Conservation (phyloP, 2,329 filamentous ascomycete species). For the Pochonia chlamydosporia region DNA sequence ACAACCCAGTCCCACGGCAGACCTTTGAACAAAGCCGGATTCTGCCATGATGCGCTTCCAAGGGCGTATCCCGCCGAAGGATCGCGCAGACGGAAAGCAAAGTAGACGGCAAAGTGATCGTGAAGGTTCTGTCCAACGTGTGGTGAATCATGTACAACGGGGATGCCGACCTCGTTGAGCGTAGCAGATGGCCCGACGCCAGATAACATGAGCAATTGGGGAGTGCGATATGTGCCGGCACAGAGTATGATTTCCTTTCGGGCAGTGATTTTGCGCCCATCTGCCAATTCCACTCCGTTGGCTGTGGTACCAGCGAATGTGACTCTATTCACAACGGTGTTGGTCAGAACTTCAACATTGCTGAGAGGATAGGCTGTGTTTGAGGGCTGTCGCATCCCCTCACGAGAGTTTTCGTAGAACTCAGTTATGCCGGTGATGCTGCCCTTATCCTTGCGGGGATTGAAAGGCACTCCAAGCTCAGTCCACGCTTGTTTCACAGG, state of each 20-base stretch:
- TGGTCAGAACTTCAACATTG: background rate
- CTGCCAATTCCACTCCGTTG: background rate
- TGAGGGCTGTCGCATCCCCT: background rate
- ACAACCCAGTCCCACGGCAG: conserved; percentile 1
- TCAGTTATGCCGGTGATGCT: background rate
- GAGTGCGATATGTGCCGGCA: conserved; percentile 46
- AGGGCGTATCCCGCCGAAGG: background rate
- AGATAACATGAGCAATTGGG: conserved; percentile 47
- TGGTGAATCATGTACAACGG: conserved; percentile 6
- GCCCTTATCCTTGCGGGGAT: background rate
- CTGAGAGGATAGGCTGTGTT: background rate
- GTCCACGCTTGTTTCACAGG: background rate
- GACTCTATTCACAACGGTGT: background rate
- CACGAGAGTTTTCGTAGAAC: background rate
- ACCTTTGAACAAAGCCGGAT: background rate
- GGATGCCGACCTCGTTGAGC: background rate
- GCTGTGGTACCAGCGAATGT: background rate
- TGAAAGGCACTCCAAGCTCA: background rate
- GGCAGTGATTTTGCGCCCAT: background rate
- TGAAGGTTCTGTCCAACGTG: conserved; percentile 13
- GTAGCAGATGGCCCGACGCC: conserved; percentile 40
- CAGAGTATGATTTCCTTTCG: conserved; percentile 45
- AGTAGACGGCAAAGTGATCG: conserved; percentile 6
- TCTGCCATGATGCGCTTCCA: background rate
- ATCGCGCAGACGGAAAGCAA: background rate